phyloP scores from a whole-genome alignment of 192 early-diverging fungal species.

The Linnemannia exigua region DNA sequence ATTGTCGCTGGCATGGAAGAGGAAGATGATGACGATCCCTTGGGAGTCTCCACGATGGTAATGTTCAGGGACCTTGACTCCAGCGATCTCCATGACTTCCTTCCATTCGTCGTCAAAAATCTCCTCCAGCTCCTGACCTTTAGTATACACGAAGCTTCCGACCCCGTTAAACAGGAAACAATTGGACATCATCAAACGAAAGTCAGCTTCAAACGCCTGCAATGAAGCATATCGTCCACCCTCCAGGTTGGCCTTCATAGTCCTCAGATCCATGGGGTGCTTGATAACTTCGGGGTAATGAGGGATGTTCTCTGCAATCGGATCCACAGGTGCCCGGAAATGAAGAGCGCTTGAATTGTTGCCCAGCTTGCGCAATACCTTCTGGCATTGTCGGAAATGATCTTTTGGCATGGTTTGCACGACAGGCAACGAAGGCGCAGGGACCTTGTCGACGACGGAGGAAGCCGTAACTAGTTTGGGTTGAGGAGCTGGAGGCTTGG shows the following conservation, averaged over 20 bases:
- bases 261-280: slow-evolving; percentile 69
- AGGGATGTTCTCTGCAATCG: slow-evolving; percentile 74
- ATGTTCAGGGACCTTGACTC: slow-evolving; percentile 59
- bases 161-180: slow-evolving; percentile 75
- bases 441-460: neutral
- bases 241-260: slow-evolving; percentile 64
- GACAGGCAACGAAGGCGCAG: neutral
- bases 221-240: slow-evolving; percentile 54
- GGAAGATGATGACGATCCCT: slow-evolving; percentile 9
- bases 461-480: slow-evolving; percentile 11
- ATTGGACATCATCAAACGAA: slow-evolving; percentile 68
- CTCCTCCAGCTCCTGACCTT: slow-evolving; percentile 67
- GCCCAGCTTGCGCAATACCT: slow-evolving; percentile 58
- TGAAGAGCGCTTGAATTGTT: slow-evolving; percentile 67
- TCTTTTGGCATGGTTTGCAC: slow-evolving; percentile 32
- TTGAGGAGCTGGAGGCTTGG: slow-evolving; percentile 25
- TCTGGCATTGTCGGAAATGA: slow-evolving; percentile 51
- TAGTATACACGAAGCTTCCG: slow-evolving; percentile 70
- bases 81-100: slow-evolving; percentile 40
- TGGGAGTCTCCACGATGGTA: slow-evolving; percentile 63
- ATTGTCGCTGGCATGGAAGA: neutral
- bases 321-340: slow-evolving; percentile 77
- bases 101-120: slow-evolving; percentile 66
- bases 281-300: slow-evolving; percentile 77
- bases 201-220: slow-evolving; percentile 65